Conservation (phyloP, 176 grass and related monocot genomes). For the Bolboschoenus planiculmis region DNA sequence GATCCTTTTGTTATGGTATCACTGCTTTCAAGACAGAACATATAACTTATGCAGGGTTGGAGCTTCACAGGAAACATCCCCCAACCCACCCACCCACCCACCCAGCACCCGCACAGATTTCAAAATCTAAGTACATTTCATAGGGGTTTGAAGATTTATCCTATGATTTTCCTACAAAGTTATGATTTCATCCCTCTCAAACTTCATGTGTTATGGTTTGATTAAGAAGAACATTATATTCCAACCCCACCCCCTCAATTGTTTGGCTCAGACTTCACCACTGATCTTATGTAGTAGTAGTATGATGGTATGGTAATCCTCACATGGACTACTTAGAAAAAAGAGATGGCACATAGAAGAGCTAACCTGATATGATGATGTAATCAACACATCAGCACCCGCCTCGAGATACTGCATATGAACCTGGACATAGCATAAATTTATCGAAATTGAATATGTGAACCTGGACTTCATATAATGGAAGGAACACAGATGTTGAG, state of each 20-base stretch:
- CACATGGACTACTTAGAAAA: neutral
- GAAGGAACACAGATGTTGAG: neutral
- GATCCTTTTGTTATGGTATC: neutral
- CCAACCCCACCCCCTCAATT: no score
- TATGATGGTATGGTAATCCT: neutral
- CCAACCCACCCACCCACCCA: no score
- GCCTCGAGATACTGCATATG: constrained; percentile 78
- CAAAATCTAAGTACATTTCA: no score
- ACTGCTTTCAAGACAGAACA: neutral
- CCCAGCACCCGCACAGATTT: no score
- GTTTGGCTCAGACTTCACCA: no score
- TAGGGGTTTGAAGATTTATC: no score
- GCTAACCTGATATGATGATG: constrained; percentile 72
- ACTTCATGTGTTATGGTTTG: no score
- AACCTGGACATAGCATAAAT: constrained; percentile 37
- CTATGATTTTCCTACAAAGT: no score
- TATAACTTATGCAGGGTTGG: no score
- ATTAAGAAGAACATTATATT: no score
- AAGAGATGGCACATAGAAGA: neutral
- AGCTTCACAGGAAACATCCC: no score
- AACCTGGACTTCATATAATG: neutral
- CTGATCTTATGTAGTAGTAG: neutral
- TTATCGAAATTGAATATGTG: neutral
- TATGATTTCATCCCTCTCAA: no score
- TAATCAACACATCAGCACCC: constrained; percentile 65